Evolutionary conservation across 495 filamentous ascomycete species (phyloP).

Genomic region (Aspergillus wentii): DNA sequence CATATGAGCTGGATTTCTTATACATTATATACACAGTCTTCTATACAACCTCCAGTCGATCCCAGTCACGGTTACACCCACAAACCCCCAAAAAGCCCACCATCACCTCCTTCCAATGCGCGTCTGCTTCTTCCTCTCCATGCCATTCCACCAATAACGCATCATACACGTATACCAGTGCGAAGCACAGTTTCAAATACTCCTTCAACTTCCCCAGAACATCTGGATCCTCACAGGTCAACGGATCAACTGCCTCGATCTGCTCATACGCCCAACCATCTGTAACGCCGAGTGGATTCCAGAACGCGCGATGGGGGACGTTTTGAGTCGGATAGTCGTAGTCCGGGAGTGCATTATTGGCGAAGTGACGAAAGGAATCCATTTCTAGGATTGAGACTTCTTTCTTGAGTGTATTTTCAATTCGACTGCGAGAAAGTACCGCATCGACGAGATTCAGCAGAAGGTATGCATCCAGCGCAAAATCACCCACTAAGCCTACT

Average conservation of each 20-base stretch:
- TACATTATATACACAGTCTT: no score
- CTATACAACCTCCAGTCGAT: no score
- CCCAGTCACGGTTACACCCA: no score
- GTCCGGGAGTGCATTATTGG: background rate
- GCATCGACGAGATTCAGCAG: background rate
- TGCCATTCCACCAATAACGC: background rate
- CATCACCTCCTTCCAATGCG: no score
- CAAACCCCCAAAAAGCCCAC: no score
- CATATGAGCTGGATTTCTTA: no score
- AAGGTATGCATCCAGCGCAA: constrained; percentile 1
- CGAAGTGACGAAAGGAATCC: background rate
- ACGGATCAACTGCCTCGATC: background rate
- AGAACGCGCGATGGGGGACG: constrained; percentile 1
- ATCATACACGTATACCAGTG: background rate
- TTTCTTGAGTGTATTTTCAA: no score
- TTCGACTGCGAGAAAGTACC: background rate
- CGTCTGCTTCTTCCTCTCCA: background rate
- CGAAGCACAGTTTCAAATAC: background rate
- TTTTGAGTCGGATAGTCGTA: constrained; percentile 3
- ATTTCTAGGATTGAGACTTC: background rate
- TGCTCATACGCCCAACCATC: background rate
- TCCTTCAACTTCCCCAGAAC: background rate
- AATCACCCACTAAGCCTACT: background rate
- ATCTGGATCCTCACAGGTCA: background rate
- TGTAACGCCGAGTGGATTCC: background rate